Base-by-base conservation (phyloP, 2,329 filamentous ascomycete species). In the Fusarium coffeatum region DNA sequence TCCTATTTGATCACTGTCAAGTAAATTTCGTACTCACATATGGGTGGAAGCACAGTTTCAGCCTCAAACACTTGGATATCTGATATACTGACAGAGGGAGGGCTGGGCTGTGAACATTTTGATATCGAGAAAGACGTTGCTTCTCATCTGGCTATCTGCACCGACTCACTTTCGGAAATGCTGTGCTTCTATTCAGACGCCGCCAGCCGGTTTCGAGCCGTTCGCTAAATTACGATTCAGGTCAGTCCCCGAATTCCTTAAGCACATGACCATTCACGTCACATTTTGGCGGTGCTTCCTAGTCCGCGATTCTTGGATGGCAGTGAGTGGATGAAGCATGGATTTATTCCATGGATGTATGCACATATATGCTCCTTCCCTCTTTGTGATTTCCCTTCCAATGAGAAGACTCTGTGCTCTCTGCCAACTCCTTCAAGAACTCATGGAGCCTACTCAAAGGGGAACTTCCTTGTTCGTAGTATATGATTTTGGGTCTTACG, bases 1-100 rank as follows among this genome's bases (percentile, higher is more conserved):
- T 23, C 7, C 25, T 42, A 40, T 16, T 20, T 10, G 16, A 34
- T 15, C 10, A 40, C 43, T 46, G 8, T 25, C 25, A 42, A 34
- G 27, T 48, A 25, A 55, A 32, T 20, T 15, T 28, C 18, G 4
- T 41, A 20, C 25, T 6, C 20, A 7, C 18, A 20, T 28, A 18
- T 27, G 22, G 37, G 43, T 55, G 45, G 34, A 41, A 54, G 55
- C 28, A 64, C 47, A 59, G 54, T 72, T 56, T 72, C 63, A 62
- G 56, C 54, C 54, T 57, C 59, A 60, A 61, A 54, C 46, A 46
- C 18, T 41, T 20, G 10, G 12, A 15, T 9, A 40, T 22, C 11
- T 27, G 30, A 27, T 27, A 51, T 41, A 10, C 3, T 40, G 34
- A 28, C 12, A 30, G 22, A 54, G 22, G 30, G 43, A 32, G 22